These are phyloP conservation scores for Adiantum capillusveneris DNA, from an alignment of 75 land plant species.

Conservation along the genomic window DNA sequence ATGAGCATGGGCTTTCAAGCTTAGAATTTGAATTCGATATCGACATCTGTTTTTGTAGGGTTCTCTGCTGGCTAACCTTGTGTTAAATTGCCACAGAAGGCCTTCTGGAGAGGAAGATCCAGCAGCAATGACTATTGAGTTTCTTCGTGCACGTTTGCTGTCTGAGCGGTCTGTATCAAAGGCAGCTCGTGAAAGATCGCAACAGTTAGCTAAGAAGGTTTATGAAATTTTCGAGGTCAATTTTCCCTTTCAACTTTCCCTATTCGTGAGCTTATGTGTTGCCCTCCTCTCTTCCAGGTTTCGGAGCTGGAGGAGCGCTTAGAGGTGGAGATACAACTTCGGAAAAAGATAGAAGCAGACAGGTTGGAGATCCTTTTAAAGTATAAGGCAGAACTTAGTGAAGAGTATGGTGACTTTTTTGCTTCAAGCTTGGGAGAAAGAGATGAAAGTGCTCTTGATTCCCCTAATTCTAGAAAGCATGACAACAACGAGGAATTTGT, in stretches of 20 bases:
- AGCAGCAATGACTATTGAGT: slow-evolving; percentile 41
- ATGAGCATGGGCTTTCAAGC: no score
- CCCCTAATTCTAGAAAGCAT: neutral
- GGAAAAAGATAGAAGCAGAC: slow-evolving; percentile 71
- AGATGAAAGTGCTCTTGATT: slow-evolving; percentile 8
- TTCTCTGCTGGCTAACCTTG: no score
- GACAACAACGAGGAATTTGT: neutral
- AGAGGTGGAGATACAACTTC: slow-evolving; percentile 42
- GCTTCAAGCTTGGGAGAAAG: slow-evolving; percentile 35
- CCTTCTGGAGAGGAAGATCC: neutral
- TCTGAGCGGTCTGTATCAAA: slow-evolving; percentile 82
- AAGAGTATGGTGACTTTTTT: slow-evolving; percentile 33
- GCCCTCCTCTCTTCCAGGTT: slow-evolving; percentile 36
- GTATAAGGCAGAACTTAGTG: slow-evolving; percentile 32
- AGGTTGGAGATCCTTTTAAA: slow-evolving; percentile 51
- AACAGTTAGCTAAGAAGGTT: slow-evolving; percentile 66
- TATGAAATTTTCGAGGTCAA: neutral
- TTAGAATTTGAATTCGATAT: no score
- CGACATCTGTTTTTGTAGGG: no score
- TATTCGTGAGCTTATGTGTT: neutral
- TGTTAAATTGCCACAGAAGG: neutral
- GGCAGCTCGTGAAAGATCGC: slow-evolving; percentile 63
- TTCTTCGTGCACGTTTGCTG: slow-evolving; percentile 68
- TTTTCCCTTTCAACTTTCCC: neutral
- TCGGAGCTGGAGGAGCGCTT: slow-evolving; percentile 63